These are phyloP conservation scores for Tricladium varicosporioides DNA, from an alignment of 2,329 filamentous ascomycete genomes.

Conservation along the genomic window DNA sequence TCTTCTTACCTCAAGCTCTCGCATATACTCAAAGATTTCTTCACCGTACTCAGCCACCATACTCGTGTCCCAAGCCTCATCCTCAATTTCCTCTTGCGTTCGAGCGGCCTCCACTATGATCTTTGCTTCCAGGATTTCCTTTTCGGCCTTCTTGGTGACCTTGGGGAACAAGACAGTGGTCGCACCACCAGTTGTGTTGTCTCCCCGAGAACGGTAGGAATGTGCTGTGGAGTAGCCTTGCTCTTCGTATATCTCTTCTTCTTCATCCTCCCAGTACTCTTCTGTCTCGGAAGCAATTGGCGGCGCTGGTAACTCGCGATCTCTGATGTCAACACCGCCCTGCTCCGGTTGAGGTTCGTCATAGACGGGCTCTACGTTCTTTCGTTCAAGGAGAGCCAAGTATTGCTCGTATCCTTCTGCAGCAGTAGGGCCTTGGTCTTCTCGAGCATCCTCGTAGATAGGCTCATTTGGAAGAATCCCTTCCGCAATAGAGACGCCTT, in stretches of 20 bases:
- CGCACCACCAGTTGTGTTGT: conserved; percentile 66
- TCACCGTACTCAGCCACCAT: conserved; percentile 98
- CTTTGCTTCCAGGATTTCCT: conserved; percentile 66
- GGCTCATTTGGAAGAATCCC: conserved; percentile 16
- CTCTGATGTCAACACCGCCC: conserved; percentile 10
- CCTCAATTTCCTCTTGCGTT: conserved; percentile 74
- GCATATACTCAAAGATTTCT: conserved; percentile 94
- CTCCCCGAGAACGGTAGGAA: conserved; percentile 72
- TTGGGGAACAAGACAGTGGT: conserved; percentile 70
- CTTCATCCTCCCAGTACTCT: conserved; percentile 72
- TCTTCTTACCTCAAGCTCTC: conserved; percentile 70
- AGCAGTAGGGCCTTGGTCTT: conserved; percentile 5
- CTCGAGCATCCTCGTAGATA: conserved; percentile 20
- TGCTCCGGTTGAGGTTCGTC: not conserved
- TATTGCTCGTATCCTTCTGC: conserved; percentile 23
- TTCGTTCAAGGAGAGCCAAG: conserved; percentile 31
- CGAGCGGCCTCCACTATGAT: conserved; percentile 29
- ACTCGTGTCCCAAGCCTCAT: conserved; percentile 88
- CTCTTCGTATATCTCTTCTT: conserved; percentile 67
- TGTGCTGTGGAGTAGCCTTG: conserved; percentile 72
- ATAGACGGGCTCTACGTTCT: conserved; percentile 7
- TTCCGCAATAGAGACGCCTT: conserved; percentile 4
- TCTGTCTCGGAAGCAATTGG: conserved; percentile 51
- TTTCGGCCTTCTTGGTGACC: conserved; percentile 64
- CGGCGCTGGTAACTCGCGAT: conserved; percentile 19